phyloP scores from a whole-genome alignment of 331 rosid species.

The Quercus phellos region DNA sequence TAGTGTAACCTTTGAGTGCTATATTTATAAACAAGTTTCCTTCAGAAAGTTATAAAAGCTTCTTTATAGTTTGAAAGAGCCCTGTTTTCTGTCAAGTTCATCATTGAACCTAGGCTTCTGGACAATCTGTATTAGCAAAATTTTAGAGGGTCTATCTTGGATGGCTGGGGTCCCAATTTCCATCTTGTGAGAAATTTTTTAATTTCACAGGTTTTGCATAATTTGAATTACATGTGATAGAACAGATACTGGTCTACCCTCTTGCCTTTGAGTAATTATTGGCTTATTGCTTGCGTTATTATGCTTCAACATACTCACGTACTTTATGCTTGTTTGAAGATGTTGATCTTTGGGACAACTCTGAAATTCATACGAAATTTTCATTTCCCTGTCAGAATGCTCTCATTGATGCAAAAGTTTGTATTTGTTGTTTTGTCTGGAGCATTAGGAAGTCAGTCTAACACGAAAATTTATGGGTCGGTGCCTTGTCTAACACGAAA shows the following conservation, averaged over 20 bases:
- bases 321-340: neutral
- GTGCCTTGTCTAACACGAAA: neutral
- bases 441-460: neutral
- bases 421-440: neutral
- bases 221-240: neutral
- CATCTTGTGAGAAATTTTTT: no score
- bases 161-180: no score
- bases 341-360: neutral
- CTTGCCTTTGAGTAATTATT: neutral
- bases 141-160: no score
- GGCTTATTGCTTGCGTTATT: neutral
- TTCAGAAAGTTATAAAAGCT: neutral
- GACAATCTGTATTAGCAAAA: no score
- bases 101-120: no score
- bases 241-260: neutral
- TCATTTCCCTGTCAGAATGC: neutral
- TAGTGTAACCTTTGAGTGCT: neutral
- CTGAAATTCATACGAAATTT: neutral
- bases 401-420: neutral
- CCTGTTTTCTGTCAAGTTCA: no score
- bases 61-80: no score
- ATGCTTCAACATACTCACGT: neutral
- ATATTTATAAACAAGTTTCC: neutral
- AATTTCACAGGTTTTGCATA: neutral
- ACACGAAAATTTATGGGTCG: neutral